phyloP scores from a whole-genome alignment of 805 yeast genomes.

The Wickerhamomyces hampshirensis region DNA sequence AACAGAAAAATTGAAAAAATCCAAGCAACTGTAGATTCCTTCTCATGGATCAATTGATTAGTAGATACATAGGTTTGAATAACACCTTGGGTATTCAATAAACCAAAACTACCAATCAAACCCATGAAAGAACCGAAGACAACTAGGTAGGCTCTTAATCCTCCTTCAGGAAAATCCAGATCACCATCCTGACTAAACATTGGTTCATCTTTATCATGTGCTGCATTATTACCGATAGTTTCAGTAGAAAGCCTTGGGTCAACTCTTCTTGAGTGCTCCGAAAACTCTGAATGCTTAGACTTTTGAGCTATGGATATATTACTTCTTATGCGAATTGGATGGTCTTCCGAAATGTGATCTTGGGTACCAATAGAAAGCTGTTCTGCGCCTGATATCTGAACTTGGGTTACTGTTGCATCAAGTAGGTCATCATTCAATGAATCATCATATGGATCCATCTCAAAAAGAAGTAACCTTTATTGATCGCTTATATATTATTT shows the following conservation, averaged over 20 bases:
- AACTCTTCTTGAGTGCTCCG: not conserved
- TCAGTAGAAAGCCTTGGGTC: not conserved
- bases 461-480: too few relatives aligned
- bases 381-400: too few relatives aligned
- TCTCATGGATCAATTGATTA: conserved; percentile 44
- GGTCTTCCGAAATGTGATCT: too few relatives aligned
- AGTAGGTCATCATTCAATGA: too few relatives aligned
- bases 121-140: conserved; percentile 58
- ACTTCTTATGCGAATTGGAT: too few relatives aligned
- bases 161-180: conserved; percentile 53
- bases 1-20: conserved; percentile 55
- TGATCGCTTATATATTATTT: too few relatives aligned
- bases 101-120: conserved; percentile 48
- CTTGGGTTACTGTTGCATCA: too few relatives aligned
- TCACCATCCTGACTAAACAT: conserved; percentile 23
- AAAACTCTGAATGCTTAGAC: not conserved
- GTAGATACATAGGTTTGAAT: conserved; percentile 54
- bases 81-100: conserved; percentile 56
- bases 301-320: not conserved
- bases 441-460: too few relatives aligned
- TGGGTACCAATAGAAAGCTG: too few relatives aligned
- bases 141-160: conserved; percentile 48
- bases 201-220: conserved; percentile 6
- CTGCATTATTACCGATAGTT: conserved; percentile 9
- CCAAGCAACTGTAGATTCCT: conserved; percentile 54